phyloP scores from a whole-genome alignment of 805 yeast species.

The Metschnikowia baotianmanensis region DNA sequence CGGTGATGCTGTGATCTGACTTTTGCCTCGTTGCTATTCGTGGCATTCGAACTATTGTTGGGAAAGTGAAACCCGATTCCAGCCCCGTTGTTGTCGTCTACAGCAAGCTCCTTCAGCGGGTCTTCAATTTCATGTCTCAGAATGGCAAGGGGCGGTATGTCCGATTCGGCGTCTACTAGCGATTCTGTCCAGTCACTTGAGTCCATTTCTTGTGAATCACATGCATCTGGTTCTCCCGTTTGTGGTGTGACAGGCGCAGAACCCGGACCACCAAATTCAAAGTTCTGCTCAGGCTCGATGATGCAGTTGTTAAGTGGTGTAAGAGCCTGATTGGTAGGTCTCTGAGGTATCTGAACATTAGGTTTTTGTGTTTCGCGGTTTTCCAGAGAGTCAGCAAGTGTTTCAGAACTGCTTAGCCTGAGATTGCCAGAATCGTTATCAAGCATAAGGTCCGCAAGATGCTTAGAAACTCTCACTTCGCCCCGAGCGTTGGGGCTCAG shows the following conservation, averaged over 20 bases:
- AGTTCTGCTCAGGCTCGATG: neutral
- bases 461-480: conserved; percentile 13
- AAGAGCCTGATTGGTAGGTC: no score
- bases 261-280: neutral
- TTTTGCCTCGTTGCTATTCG: conserved; percentile 25
- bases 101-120: neutral
- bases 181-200: neutral
- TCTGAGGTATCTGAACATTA: neutral
- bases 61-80: conserved; percentile 41
- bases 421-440: neutral
- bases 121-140: neutral
- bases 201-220: neutral
- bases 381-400: no score
- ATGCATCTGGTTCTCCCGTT: neutral
- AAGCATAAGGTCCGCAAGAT: conserved; percentile 5
- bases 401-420: neutral
- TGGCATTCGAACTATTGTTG: conserved; percentile 30
- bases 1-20: conserved; percentile 2
- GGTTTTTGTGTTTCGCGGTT: no score
- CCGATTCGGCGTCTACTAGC: conserved; percentile 3
- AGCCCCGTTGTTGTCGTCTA: conserved; percentile 32
- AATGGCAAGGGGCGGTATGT: conserved; percentile 6
- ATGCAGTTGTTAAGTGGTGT: no score
- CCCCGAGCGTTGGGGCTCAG: conserved; percentile 15
- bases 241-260: neutral